Evolutionary conservation across 257 asterid genomes (phyloP).

Genomic region (Solanum chiquidenum): DNA sequence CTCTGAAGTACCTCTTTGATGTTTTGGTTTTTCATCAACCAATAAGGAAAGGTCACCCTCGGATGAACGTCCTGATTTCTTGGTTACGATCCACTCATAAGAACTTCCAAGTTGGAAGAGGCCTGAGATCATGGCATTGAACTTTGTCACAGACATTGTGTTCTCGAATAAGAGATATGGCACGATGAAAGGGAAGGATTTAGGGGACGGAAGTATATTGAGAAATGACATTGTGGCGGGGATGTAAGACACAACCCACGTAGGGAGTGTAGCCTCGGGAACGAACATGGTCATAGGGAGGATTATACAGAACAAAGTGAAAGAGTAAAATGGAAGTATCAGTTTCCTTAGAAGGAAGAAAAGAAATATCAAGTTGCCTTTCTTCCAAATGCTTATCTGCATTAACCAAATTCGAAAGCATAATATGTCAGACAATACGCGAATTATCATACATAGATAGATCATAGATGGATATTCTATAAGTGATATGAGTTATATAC

Average conservation of each 20-base stretch:
- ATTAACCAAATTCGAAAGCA: not conserved
- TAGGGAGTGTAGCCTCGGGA: slow-evolving; percentile 86
- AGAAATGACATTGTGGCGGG: slow-evolving; percentile 78
- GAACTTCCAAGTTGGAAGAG: slow-evolving; percentile 90
- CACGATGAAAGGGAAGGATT: slow-evolving; percentile 83
- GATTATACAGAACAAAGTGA: slow-evolving; percentile 82
- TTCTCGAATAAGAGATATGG: slow-evolving; percentile 84
- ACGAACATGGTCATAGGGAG: slow-evolving; percentile 91
- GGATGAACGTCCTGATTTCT: slow-evolving; percentile 79
- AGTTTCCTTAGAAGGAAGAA: slow-evolving; percentile 76
- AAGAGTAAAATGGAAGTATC: slow-evolving; percentile 81
- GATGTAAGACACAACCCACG: slow-evolving; percentile 81
- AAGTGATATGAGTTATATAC: slow-evolving; percentile 11
- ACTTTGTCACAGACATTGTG: slow-evolving; percentile 95
- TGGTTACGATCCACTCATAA: slow-evolving; percentile 91
- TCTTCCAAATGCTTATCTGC: slow-evolving; percentile 48
- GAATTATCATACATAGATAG: not conserved
- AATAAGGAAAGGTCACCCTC: slow-evolving; percentile 61
- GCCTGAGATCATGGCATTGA: slow-evolving; percentile 91
- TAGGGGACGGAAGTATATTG: slow-evolving; percentile 79
- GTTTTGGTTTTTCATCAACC: slow-evolving; percentile 35
- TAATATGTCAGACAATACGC: not conserved
- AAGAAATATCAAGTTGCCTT: slow-evolving; percentile 40
- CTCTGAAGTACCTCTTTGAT: slow-evolving; percentile 53
- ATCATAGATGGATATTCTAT: not conserved